These are phyloP conservation scores for Tuber microsphaerosporum DNA, from an alignment of 495 filamentous ascomycete species.

Conservation along the genomic window DNA sequence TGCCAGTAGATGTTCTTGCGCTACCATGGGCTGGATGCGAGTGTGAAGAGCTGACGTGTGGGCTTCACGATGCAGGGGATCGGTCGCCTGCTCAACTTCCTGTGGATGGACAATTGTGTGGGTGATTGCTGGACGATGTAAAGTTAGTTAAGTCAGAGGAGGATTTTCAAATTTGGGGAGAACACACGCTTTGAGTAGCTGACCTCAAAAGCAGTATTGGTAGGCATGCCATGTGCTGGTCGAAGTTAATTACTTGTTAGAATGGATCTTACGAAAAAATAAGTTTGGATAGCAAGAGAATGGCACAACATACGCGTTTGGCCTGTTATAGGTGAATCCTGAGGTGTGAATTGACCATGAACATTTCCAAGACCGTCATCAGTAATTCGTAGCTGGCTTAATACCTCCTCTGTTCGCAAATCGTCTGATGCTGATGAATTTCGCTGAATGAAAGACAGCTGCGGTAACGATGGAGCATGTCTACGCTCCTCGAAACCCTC, in stretches of 20 bases:
- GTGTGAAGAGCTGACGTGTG: constrained; percentile 22
- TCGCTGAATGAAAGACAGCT: not conserved
- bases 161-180: not conserved
- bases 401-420: not conserved
- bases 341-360: not conserved
- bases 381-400: not conserved
- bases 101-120: constrained; percentile 20
- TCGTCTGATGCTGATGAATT: not conserved
- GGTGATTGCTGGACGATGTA: constrained; percentile 13
- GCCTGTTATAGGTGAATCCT: not conserved
- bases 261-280: not conserved
- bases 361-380: not conserved
- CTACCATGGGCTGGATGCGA: constrained; percentile 25
- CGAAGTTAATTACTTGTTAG: not conserved
- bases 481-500: not conserved
- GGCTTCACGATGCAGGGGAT: constrained; percentile 22
- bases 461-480: not conserved
- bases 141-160: not conserved
- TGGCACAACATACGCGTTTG: not conserved
- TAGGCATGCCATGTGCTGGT: not conserved
- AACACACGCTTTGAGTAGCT: constrained; percentile 19
- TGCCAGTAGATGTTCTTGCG: constrained; percentile 12
- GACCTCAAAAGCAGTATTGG: constrained; percentile 3
- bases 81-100: constrained; percentile 21
- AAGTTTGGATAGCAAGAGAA: not conserved